Percentiles rank a stretch among this genome's conserved stretches.
Conservation (phyloP, 345 rosid genomes). For the Eucalyptus shirleyi region DNA sequence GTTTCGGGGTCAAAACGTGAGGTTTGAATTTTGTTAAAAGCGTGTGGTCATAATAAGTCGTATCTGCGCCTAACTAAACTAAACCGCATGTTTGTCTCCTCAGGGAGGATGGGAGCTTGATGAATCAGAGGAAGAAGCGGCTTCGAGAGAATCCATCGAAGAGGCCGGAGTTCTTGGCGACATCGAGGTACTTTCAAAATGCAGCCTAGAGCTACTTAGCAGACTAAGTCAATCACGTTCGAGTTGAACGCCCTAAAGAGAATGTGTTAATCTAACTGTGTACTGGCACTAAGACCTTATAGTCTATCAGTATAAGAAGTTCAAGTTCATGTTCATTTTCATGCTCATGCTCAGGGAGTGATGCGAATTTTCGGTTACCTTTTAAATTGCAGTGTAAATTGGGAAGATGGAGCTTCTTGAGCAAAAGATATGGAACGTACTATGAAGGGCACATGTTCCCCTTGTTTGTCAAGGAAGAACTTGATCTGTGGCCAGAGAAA, state of each 20-base stretch:
- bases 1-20: neutral
- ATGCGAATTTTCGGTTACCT: neutral
- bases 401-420: conserved; percentile 72
- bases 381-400: conserved; percentile 34
- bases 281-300: neutral
- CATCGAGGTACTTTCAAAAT: conserved; percentile 38
- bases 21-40: neutral
- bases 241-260: neutral
- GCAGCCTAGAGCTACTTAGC: neutral
- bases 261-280: neutral
- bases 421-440: conserved; percentile 63
- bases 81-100: neutral
- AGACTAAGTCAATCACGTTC: neutral
- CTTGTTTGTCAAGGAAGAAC: conserved; percentile 61
- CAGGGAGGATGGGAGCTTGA: conserved; percentile 98
- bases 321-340: neutral
- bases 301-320: neutral
- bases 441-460: conserved; percentile 95
- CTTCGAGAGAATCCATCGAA: conserved; percentile 62
- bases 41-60: neutral
- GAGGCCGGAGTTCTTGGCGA: conserved; percentile 84
- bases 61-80: neutral
- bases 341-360: neutral
- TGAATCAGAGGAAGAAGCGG: conserved; percentile 75
- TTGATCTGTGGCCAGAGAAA: conserved; percentile 77